Evolutionary conservation across 768 basidiomycete genomes (phyloP).

Genomic region (Lactarius pseudohatsudake): DNA sequence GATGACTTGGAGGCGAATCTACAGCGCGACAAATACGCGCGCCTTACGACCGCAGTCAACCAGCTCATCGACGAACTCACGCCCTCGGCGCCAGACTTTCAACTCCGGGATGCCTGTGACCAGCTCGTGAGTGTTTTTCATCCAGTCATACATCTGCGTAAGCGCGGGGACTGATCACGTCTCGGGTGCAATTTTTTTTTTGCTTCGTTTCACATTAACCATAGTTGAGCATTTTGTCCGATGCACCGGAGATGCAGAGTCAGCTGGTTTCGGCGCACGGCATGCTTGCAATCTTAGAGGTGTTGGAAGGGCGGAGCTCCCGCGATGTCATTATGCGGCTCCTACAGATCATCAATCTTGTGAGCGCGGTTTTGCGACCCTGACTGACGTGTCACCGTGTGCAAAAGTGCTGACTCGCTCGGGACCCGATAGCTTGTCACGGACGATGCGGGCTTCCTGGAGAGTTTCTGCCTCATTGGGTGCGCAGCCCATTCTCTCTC

Average conservation of each 20-base stretch:
- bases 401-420: not conserved
- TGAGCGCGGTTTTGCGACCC: constrained; percentile 38
- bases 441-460: constrained; percentile 79
- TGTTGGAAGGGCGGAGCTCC: constrained; percentile 83
- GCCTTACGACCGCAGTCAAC: constrained; percentile 77
- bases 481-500: constrained; percentile 35
- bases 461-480: constrained; percentile 94
- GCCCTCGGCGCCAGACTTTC: constrained; percentile 77
- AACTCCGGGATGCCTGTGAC: constrained; percentile 81
- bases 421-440: constrained; percentile 42
- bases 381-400: not conserved
- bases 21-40: constrained; percentile 89
- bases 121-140: constrained; percentile 61
- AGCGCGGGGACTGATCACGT: not conserved
- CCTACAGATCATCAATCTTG: constrained; percentile 87
- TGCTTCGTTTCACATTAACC: not conserved
- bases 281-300: constrained; percentile 91
- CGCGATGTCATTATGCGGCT: constrained; percentile 84
- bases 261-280: constrained; percentile 93
- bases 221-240: constrained; percentile 73
- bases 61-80: constrained; percentile 85
- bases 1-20: constrained; percentile 91
- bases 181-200: not conserved
- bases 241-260: constrained; percentile 79
- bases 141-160: constrained; percentile 1